Evolutionary conservation across 2,329 filamentous ascomycete genomes (phyloP).

Genomic region (Dothideomycetes sp.): DNA sequence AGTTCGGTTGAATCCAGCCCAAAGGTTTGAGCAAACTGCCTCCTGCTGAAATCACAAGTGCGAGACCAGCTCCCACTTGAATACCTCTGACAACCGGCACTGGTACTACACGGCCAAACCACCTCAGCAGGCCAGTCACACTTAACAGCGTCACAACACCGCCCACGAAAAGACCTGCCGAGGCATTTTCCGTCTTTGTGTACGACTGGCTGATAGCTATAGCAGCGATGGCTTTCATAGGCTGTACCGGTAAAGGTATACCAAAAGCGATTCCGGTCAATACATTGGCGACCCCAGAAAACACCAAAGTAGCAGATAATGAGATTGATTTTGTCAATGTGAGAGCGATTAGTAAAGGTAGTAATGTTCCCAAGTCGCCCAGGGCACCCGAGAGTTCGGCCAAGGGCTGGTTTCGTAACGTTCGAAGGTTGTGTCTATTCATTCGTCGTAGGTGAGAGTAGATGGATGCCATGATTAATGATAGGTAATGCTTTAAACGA

Average conservation of each 20-base stretch:
- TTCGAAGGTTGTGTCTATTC: conserved; percentile 44
- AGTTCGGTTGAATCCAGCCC: conserved; percentile 55
- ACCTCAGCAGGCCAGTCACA: conserved; percentile 65
- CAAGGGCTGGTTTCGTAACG: conserved; percentile 47
- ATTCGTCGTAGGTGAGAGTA: conserved; percentile 20
- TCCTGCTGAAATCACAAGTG: conserved; percentile 70
- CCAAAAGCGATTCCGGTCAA: conserved; percentile 74
- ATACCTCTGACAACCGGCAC: conserved; percentile 89
- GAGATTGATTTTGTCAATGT: conserved; percentile 70
- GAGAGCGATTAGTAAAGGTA: conserved; percentile 82
- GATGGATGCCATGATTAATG: conserved; percentile 12
- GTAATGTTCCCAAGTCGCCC: conserved; percentile 80
- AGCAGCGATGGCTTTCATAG: conserved; percentile 82
- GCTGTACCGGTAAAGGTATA: conserved; percentile 83
- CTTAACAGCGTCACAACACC: conserved; percentile 66
- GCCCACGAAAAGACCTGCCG: conserved; percentile 73
- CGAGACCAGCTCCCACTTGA: conserved; percentile 83
- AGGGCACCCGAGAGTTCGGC: conserved; percentile 80
- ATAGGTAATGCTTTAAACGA: too few relatives aligned
- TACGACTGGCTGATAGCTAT: conserved; percentile 68
- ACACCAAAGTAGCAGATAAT: conserved; percentile 74
- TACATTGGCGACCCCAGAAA: conserved; percentile 81
- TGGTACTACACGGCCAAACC: conserved; percentile 66
- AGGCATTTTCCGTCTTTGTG: conserved; percentile 62
- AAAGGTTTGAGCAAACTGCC: conserved; percentile 57